phyloP scores from a whole-genome alignment of 345 rosid species.

The Arabidopsis thaliana region DNA sequence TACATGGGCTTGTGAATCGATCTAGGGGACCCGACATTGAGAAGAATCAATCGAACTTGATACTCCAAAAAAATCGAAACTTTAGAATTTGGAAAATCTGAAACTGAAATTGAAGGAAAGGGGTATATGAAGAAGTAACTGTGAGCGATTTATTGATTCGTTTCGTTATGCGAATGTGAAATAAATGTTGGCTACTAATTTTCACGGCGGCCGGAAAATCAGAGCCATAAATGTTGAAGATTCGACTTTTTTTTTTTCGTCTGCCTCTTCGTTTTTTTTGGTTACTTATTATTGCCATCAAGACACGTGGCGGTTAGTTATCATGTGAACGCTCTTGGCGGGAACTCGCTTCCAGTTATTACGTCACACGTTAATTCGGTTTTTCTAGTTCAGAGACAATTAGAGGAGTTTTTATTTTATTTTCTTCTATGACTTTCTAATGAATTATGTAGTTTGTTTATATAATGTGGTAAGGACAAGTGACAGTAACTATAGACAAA shows the following conservation, averaged over 20 bases:
- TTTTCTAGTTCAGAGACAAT: not conserved
- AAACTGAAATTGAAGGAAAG: not conserved
- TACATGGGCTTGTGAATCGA: slow-evolving; percentile 38
- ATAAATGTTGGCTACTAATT: not conserved
- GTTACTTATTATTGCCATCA: not conserved
- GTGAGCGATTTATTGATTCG: slow-evolving; percentile 7
- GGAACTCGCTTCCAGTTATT: slow-evolving; percentile 25
- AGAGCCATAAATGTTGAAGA: slow-evolving; percentile 22
- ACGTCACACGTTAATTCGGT: not conserved
- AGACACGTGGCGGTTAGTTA: slow-evolving; percentile 23
- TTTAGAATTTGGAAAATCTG: not conserved
- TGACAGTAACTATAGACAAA: not conserved
- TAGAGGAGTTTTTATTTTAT: not conserved
- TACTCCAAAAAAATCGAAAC: not conserved
- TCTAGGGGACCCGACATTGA: slow-evolving; percentile 43
- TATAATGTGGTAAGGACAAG: not conserved
- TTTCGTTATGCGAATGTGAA: slow-evolving; percentile 17
- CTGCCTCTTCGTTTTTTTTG: slow-evolving; percentile 25
- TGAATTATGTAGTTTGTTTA: no score
- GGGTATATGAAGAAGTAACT: slow-evolving; percentile 29
- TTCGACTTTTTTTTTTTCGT: not conserved
- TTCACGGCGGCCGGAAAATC: slow-evolving; percentile 20
- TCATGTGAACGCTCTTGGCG: slow-evolving; percentile 12
- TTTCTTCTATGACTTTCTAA: not conserved
- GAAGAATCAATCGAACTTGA: not conserved